A percentile compares a stretch with the other conserved stretches of the same genome.
Evolutionary conservation across 176 grass and related monocot genomes (phyloP).

Genomic region (Raddia guianensis): DNA sequence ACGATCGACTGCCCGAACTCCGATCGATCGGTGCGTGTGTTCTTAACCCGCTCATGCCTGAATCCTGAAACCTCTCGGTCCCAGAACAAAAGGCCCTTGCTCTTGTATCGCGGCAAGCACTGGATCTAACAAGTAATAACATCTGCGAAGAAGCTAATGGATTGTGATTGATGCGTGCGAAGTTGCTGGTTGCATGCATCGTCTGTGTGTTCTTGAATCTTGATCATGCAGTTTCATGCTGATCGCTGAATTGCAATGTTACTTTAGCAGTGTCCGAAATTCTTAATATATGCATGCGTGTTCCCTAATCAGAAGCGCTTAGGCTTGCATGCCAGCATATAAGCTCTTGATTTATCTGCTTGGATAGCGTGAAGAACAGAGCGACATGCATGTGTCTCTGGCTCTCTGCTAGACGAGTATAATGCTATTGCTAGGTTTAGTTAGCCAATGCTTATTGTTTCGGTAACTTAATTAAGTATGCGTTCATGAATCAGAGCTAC

Average conservation of each 20-base stretch:
- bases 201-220: neutral
- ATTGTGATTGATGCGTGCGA: neutral
- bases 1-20: neutral
- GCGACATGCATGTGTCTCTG: neutral
- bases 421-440: neutral
- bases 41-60: neutral
- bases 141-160: constrained; percentile 1
- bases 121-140: neutral
- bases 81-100: neutral
- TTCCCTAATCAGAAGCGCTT: neutral
- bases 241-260: neutral
- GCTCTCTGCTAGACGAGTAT: too few species aligned
- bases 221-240: neutral
- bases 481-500: neutral
- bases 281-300: neutral
- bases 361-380: neutral
- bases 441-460: neutral
- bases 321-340: neutral
- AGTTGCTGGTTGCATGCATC: too few species aligned
- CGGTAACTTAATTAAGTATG: neutral
- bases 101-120: neutral
- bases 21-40: neutral
- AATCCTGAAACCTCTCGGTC: neutral
- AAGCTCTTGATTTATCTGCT: neutral
- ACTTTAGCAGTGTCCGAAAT: neutral